Evolutionary conservation across 2,329 filamentous ascomycete genomes (phyloP).

Genomic region (Beauveria varroae): DNA sequence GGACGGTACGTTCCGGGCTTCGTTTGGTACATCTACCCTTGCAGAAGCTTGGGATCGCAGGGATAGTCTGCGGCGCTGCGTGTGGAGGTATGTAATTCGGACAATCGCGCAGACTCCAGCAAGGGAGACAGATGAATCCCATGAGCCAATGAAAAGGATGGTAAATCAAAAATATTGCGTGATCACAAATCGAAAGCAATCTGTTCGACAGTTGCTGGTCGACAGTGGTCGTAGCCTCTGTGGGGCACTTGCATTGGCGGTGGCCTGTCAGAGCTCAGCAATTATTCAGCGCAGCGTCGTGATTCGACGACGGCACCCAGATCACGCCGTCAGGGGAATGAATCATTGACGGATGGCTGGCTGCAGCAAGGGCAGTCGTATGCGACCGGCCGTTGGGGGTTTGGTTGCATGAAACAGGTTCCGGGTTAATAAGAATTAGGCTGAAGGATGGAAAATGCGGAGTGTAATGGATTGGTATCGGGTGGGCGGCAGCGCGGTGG

Average conservation of each 20-base stretch:
- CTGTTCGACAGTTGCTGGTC: background rate
- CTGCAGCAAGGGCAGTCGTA: conserved; percentile 2
- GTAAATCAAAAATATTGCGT: background rate
- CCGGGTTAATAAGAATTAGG: background rate
- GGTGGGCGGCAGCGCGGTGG: background rate
- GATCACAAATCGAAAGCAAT: conserved; percentile 4
- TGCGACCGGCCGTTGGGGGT: background rate
- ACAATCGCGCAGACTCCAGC: conserved; percentile 1
- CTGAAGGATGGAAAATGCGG: background rate
- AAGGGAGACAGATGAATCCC: background rate
- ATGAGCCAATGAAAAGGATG: background rate
- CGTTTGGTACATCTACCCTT: background rate
- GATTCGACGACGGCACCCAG: conserved; percentile 2
- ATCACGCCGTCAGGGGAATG: background rate
- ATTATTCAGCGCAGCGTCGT: conserved; percentile 20
- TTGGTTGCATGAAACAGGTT: background rate
- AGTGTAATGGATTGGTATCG: background rate
- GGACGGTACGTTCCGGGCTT: background rate
- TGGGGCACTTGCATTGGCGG: background rate
- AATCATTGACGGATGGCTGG: conserved; percentile 3
- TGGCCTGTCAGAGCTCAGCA: conserved; percentile 19
- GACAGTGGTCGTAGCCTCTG: background rate
- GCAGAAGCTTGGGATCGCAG: background rate
- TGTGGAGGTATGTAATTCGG: background rate
- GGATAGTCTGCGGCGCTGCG: background rate